These are phyloP conservation scores for Oenanthe javanica DNA, from an alignment of 140 eudicot species.

Conservation along the genomic window DNA sequence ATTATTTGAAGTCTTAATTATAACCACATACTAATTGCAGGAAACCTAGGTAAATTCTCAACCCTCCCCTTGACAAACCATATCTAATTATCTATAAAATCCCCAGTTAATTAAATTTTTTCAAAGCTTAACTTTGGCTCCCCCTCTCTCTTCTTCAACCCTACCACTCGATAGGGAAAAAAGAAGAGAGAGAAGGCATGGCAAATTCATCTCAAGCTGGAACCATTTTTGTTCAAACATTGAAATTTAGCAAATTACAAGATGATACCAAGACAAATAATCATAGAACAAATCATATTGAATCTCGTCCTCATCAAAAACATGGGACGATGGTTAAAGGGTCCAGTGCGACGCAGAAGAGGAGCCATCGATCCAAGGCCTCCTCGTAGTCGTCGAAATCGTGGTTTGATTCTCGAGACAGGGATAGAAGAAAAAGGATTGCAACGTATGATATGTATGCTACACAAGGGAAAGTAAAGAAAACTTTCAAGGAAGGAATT, in stretches of 20 bases:
- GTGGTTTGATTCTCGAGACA: constrained; percentile 12
- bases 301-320: background rate
- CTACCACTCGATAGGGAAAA: background rate
- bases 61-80: background rate
- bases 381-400: background rate
- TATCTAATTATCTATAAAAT: background rate
- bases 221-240: background rate
- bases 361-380: background rate
- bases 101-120: background rate
- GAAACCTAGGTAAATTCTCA: background rate
- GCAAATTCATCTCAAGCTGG: background rate
- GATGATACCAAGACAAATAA: background rate
- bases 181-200: background rate
- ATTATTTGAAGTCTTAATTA: too few relatives aligned
- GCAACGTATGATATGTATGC: constrained; percentile 24
- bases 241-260: background rate
- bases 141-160: constrained; percentile 5
- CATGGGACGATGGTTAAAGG: background rate
- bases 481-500: constrained; percentile 21
- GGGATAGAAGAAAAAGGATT: constrained; percentile 24
- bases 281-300: background rate
- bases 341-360: background rate
- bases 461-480: constrained; percentile 23
- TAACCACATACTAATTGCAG: background rate
- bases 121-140: background rate